A percentile compares a stretch with the other conserved stretches of the same genome.
Evolutionary conservation across 2,329 filamentous ascomycete genomes (phyloP).

Genomic region (Penicillium nordicum): DNA sequence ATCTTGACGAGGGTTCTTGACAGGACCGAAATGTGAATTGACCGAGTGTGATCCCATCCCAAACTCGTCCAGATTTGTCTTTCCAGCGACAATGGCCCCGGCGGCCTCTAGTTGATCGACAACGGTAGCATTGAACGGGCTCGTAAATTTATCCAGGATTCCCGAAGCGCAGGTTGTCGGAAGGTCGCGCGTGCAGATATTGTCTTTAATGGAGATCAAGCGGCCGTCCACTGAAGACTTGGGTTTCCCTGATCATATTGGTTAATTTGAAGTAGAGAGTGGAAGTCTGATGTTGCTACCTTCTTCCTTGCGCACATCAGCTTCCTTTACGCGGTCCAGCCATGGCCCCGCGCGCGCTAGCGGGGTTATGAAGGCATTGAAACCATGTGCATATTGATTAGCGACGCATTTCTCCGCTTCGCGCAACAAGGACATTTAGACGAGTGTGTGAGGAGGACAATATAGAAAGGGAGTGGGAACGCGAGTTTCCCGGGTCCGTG

Average conservation of each 20-base stretch:
- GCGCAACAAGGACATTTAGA: slow-evolving; percentile 45
- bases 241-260: slow-evolving; percentile 26
- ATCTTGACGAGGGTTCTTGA: slow-evolving; percentile 51
- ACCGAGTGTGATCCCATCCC: slow-evolving; percentile 86
- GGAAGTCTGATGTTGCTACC: slow-evolving; percentile 24
- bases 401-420: slow-evolving; percentile 44
- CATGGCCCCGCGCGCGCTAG: slow-evolving; percentile 34
- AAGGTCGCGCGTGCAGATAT: slow-evolving; percentile 63
- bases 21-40: slow-evolving; percentile 64
- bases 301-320: slow-evolving; percentile 35
- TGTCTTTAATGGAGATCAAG: slow-evolving; percentile 70
- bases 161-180: slow-evolving; percentile 80
- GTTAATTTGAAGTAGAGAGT: not conserved
- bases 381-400: slow-evolving; percentile 36
- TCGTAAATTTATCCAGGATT: slow-evolving; percentile 66
- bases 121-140: slow-evolving; percentile 80
- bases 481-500: slow-evolving; percentile 16
- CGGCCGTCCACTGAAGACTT: slow-evolving; percentile 43
- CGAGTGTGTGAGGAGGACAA: not conserved
- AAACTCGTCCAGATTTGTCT: slow-evolving; percentile 94
- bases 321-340: slow-evolving; percentile 37
- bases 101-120: slow-evolving; percentile 63
- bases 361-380: slow-evolving; percentile 44
- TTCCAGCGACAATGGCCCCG: slow-evolving; percentile 65
- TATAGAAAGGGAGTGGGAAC: slow-evolving; percentile 7